Evolutionary conservation across 768 basidiomycete species (phyloP), one percentile per base, ranked within the genome.

Genomic region (Amylocystis lapponica): DNA sequence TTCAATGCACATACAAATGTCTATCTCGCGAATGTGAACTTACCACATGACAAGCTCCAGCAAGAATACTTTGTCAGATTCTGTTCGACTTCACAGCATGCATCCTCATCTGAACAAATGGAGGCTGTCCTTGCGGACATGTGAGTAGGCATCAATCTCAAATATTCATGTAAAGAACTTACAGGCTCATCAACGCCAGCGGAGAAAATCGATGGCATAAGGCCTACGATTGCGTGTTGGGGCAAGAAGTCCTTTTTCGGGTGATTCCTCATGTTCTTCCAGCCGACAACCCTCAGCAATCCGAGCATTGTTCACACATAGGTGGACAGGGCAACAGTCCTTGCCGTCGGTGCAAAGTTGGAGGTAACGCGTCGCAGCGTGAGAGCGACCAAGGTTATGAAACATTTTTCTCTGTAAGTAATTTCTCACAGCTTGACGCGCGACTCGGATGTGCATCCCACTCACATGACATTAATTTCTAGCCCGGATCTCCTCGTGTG

Each of bases 1-100:
- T 74, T 64, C 61, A 74, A 72, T 47, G 70, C 71, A 39, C 72
- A 74, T 39, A 63, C 56, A 53, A 72, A 70, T 36, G 59, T 66
- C 0, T 72, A 70, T 36, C 51, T 68, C 19, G 61, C 54, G 1
- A 63, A 70, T 31, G 45, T 56, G 12, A 68, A 64, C 41, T 51
- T 72, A 0, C 70, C 67, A 0, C 53, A 58, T 11, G 39, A 53
- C 22, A 51, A 70, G 10, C 49, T 70, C 0, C 56, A 67, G 2
- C 66, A 70, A 38, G 58, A 71, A 39, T 64, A 53, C 20, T 60
- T 63, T 52, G 54, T 62, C 16, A 64, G 65, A 17, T 72, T 72
- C 45, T 43, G 67, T 2, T 69, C 64, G 4, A 68, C 67, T 0
- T 74, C 68, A 4, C 59, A 57, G 5, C 45, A 64, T 44, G 68